A percentile compares a stretch with the other conserved stretches of the same genome.
phyloP scores from a whole-genome alignment of 2,329 filamentous ascomycete species.

The Ophiostoma sp. region DNA sequence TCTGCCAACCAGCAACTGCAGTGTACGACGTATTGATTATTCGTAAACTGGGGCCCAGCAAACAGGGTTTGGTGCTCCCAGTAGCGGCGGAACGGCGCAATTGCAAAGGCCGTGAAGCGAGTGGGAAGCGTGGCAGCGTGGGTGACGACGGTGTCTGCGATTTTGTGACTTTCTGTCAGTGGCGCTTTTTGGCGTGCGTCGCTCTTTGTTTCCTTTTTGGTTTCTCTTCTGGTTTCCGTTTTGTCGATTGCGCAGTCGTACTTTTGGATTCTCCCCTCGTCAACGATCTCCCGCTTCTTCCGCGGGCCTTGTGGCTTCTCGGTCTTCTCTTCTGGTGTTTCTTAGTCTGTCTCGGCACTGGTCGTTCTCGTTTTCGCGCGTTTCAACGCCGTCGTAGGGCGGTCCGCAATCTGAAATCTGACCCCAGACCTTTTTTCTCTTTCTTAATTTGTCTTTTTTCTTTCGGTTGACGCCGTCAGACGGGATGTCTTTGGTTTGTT shows the following conservation, averaged over 20 bases:
- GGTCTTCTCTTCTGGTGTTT: neutral
- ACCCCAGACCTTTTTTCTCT: neutral
- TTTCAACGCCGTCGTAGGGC: neutral
- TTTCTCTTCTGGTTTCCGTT: neutral
- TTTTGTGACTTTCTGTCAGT: neutral
- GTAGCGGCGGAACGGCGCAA: conserved; percentile 17
- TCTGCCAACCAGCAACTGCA: neutral
- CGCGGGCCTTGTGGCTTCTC: neutral
- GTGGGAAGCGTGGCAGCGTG: neutral
- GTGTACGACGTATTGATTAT: neutral
- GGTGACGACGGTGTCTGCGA: neutral
- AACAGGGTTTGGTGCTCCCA: conserved; percentile 1
- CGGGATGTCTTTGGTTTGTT: neutral
- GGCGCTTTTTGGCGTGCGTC: neutral
- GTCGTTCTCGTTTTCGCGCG: conserved; percentile 7
- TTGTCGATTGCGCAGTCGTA: neutral
- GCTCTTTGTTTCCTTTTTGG: neutral
- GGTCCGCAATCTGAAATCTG: neutral
- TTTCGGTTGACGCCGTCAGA: neutral
- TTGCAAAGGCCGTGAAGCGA: conserved; percentile 9
- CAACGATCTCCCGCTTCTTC: conserved; percentile 1
- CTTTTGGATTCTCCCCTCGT: neutral
- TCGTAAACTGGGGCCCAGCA: conserved; percentile 11
- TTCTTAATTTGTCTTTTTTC: neutral
- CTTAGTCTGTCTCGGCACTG: conserved; percentile 9